Percentiles rank a stretch among this genome's conserved stretches.
Conservation (phyloP, 768 basidiomycete species). For the Xerocomellus dryophilus region DNA sequence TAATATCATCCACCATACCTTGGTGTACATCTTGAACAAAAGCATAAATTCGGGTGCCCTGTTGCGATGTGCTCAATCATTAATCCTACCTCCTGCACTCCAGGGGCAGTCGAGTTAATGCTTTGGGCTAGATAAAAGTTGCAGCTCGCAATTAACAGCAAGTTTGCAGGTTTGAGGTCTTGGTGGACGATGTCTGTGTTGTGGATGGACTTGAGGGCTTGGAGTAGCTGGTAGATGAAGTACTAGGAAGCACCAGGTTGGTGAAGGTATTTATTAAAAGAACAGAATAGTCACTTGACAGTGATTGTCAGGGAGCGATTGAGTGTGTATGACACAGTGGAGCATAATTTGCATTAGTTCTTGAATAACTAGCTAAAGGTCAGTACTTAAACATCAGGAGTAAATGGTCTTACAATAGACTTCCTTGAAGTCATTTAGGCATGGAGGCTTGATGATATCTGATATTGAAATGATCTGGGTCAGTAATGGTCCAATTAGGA, state of each 20-base stretch:
- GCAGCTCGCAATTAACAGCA: conserved; percentile 84
- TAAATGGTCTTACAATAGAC: conserved; percentile 62
- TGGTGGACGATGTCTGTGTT: conserved; percentile 78
- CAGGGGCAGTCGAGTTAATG: conserved; percentile 49
- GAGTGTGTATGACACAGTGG: conserved; percentile 88
- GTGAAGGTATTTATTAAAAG: neutral
- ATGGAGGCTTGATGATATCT: conserved; percentile 82
- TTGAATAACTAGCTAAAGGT: conserved; percentile 57
- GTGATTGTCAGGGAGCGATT: conserved; percentile 88
- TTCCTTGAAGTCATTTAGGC: conserved; percentile 76
- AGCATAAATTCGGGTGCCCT: conserved; percentile 93
- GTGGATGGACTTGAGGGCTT: conserved; percentile 87
- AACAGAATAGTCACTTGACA: conserved; percentile 52
- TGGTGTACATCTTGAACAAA: conserved; percentile 86
- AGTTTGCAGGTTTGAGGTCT: conserved; percentile 83
- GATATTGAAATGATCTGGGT: conserved; percentile 85
- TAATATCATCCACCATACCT: conserved; percentile 37
- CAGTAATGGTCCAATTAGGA: conserved; percentile 1
- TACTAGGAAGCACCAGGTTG: conserved; percentile 44
- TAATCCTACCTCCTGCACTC: conserved; percentile 60
- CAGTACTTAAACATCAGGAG: neutral
- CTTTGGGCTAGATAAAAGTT: conserved; percentile 84
- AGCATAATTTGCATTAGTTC: conserved; percentile 90
- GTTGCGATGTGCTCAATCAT: conserved; percentile 91
- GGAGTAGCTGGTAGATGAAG: conserved; percentile 80